phyloP scores from a whole-genome alignment of 768 basidiomycete genomes.

The Mrakia hoshinonis region DNA sequence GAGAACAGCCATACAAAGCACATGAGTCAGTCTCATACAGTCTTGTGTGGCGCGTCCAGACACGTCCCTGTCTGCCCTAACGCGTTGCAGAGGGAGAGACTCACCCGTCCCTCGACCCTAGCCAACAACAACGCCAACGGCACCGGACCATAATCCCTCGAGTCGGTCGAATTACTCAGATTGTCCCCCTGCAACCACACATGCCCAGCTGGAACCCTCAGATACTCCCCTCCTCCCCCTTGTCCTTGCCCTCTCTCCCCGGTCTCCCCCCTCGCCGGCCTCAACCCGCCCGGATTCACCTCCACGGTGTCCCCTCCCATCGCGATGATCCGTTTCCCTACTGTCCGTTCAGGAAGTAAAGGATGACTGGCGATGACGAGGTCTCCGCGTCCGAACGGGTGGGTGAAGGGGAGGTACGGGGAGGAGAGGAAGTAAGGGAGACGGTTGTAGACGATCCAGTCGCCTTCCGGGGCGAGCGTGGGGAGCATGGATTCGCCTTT shows the following conservation, averaged over 20 bases:
- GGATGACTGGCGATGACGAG: constrained; percentile 25
- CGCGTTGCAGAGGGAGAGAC: not conserved
- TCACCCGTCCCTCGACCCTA: constrained; percentile 4
- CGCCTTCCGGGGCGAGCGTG: constrained; percentile 20
- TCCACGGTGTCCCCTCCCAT: constrained; percentile 27
- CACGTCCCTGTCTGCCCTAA: not conserved
- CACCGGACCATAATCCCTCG: constrained; percentile 20
- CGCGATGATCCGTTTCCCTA: constrained; percentile 27
- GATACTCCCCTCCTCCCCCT: not conserved
- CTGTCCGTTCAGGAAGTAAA: constrained; percentile 13
- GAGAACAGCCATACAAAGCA: not conserved
- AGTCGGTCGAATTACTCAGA: constrained; percentile 20
- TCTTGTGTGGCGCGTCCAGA: not conserved
- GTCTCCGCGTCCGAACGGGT: constrained; percentile 20
- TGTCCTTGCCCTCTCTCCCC: not conserved
- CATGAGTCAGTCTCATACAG: not conserved
- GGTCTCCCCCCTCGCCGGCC: not conserved
- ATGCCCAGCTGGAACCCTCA: constrained; percentile 13
- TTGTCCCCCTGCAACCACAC: constrained; percentile 17
- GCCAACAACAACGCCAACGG: constrained; percentile 15
- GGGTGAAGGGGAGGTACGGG: not conserved
- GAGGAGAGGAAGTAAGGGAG: constrained; percentile 18
- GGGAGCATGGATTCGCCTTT: constrained; percentile 28
- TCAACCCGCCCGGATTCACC: constrained; percentile 22
- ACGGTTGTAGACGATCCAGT: constrained; percentile 23